Evolutionary conservation across 345 rosid genomes (phyloP), one percentile per base, ranked within the genome.

Genomic region (Aegle marmelos): DNA sequence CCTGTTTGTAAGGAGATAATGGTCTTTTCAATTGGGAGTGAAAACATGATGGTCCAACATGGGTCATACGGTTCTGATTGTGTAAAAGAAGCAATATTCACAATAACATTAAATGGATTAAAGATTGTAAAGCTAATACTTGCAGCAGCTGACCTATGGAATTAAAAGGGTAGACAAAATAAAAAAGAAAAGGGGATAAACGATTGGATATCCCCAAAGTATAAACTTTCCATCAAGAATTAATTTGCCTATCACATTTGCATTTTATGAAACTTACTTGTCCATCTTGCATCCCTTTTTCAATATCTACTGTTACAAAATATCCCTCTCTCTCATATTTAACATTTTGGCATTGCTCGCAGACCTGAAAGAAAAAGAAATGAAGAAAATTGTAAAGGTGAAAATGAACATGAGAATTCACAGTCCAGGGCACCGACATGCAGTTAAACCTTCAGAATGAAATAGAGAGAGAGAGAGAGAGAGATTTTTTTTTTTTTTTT

Each of bases 251-350:
- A n/a, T 13, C 22, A 50, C 53, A 75, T n/a, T 33, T 45, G 59
- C 33, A 77, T 10, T 30, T 71, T 24, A 45, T 21, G 28, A 73
- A 70, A 54, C 94, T 87, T 90, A 97, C 99, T 78, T 97, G 93
- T 54, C 98, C 99, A 82, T 97, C 98, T 85, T 91, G 89, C 99
- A 97, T 97, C 76, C 99, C 99, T 86, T 93, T 97, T 89, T 97
- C 99, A 21, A 97, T 93, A 87, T 97, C 99, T 80, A 97, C 97
- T n/a, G 98, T 93, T 82, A 97, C 76, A 66, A 86, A 87, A 79
- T 93, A 90, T 72, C 99, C 99, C 70, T 97, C 98, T 3, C 97
- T 83, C 80, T 80, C 98, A 81, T 76, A 90, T 81, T 94, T 97
- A 68, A 97, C 87, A 87, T 97, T 97, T 83, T 93, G 98, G 90